Evolutionary conservation across 768 basidiomycete species (phyloP), one percentile per base, ranked within the genome.

Genomic region (Mycena polygramma): DNA sequence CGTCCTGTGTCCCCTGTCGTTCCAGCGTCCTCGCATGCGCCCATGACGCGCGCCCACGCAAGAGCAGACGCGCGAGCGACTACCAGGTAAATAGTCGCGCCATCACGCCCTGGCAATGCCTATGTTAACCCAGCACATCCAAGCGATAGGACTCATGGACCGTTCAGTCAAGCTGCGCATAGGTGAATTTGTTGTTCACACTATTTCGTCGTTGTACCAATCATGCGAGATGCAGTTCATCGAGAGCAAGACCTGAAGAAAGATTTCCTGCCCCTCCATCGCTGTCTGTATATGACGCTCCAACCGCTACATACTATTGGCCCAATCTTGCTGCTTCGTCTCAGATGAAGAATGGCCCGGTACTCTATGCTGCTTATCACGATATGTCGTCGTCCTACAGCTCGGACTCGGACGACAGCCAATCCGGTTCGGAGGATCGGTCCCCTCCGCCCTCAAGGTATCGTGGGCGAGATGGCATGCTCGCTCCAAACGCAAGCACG

Each of bases 291-390:
- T 84, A 84, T 76, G 81, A 83, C 74, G 80, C 83, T 54, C 79
- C 83, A 55, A 84, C 81, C 63, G 82, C 86, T 69, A 83, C 84
- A 54, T 88, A 81, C 76, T 79, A 81, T 75, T 88, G 86, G 86
- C 84, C 84, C n/a, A 79, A 75, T 66, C 81, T 87, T 69, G 78
- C 81, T 72, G 79, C 84, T 70, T 82, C 83, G 30, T 87, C 84
- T 43, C 79, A 83, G 75, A 85, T 84, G 82, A 75, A 73, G 60
- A 75, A 79, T 68, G 79, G 77, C 58, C 84, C 86, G 36, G 75
- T 81, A 61, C 76, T 83, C 71, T 84, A 84, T 73, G 82, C 53
- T n/a, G 35, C 9, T 22, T 41, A 60, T 53, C 51, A 82, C 73
- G 75, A 79, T 76, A 79, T 59, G 48, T 36, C 64, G 63, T 54